These are phyloP conservation scores for Ceriops decandra DNA, from an alignment of 345 rosid genomes.

Conservation along the genomic window DNA sequence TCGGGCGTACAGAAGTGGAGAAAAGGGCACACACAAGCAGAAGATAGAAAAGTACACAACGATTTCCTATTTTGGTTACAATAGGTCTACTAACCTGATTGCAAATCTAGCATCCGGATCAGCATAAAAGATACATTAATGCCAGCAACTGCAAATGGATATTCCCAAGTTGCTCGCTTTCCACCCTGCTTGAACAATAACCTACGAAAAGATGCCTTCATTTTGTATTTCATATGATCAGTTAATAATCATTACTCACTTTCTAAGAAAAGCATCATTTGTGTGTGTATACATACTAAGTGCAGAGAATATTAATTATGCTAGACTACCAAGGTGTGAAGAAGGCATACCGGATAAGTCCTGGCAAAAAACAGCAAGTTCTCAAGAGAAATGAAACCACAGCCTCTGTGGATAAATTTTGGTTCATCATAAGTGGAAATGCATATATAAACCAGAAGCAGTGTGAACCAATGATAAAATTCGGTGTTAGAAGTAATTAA, in stretches of 20 bases:
- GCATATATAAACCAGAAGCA: neutral
- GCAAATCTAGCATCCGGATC: conserved; percentile 89
- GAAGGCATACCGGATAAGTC: conserved; percentile 69
- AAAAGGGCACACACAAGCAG: neutral
- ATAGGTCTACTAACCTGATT: conserved; percentile 42
- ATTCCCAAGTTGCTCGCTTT: conserved; percentile 84
- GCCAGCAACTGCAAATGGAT: conserved; percentile 98
- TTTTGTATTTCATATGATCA: conserved; percentile 46
- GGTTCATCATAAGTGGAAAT: neutral
- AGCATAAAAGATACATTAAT: conserved; percentile 89
- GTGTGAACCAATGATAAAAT: neutral
- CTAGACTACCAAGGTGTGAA: conserved; percentile 9
- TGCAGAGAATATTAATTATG: neutral
- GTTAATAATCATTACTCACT: conserved; percentile 26
- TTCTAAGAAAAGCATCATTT: neutral
- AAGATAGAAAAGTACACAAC: neutral
- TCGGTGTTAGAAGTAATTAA: neutral
- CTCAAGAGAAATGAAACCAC: conserved; percentile 85
- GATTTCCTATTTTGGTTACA: neutral
- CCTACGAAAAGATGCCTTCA: conserved; percentile 95
- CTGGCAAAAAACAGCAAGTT: conserved; percentile 82
- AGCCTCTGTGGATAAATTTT: conserved; percentile 51
- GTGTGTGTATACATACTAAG: neutral
- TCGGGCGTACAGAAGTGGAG: no score
- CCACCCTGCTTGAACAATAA: conserved; percentile 88